These are phyloP conservation scores for Miscanthus lutarioriparius DNA, from an alignment of 176 grass and related monocot species.

Conservation along the genomic window DNA sequence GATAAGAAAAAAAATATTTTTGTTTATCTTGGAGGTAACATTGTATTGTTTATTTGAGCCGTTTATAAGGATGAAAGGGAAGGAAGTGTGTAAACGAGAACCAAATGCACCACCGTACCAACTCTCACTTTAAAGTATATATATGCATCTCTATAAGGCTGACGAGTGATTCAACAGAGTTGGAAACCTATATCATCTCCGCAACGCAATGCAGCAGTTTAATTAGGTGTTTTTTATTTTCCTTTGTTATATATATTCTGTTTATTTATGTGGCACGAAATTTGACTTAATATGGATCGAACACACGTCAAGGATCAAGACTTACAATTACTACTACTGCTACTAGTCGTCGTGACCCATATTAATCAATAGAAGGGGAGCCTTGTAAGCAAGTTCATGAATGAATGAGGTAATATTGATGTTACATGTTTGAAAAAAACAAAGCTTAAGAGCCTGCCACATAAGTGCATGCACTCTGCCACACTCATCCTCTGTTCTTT, in stretches of 20 bases:
- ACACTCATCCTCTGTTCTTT: slow-evolving; percentile 9
- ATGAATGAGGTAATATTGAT: slow-evolving; percentile 39
- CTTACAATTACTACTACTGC: slow-evolving; percentile 35
- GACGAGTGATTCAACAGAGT: not conserved
- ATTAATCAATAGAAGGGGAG: slow-evolving; percentile 44
- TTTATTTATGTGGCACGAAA: not conserved
- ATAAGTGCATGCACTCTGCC: not conserved
- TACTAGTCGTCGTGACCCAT: not conserved
- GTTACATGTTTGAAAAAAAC: slow-evolving; percentile 46
- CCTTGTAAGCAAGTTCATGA: slow-evolving; percentile 55
- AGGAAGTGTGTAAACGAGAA: not conserved
- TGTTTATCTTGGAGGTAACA: not conserved
- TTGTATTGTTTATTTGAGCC: not conserved
- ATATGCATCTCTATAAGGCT: too few relatives aligned
- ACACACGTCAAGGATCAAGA: slow-evolving; percentile 39
- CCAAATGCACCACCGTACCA: not conserved
- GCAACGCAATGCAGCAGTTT: not conserved
- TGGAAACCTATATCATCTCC: not conserved
- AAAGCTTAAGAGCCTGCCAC: not conserved
- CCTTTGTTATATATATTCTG: not conserved
- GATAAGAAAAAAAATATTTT: not conserved
- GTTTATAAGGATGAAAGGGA: not conserved
- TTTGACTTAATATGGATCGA: slow-evolving; percentile 8
- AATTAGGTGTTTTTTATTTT: not conserved
- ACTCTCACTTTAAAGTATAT: not conserved